Evolutionary conservation across 2,329 filamentous ascomycete genomes (phyloP).

Genomic region (Phaeosphaeria sp.): DNA sequence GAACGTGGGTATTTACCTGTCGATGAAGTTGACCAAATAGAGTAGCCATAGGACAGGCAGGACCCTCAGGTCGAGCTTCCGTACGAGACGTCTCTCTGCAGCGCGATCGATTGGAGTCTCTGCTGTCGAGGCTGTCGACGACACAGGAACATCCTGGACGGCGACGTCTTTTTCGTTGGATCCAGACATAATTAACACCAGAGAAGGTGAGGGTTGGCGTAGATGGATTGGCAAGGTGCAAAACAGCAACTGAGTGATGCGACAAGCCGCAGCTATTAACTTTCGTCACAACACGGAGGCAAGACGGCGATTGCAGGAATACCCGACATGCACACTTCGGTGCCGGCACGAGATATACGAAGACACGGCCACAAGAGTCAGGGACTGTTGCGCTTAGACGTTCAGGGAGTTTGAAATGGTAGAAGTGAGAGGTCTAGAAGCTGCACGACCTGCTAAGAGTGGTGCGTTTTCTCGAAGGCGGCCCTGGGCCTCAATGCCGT

Average conservation of each 20-base stretch:
- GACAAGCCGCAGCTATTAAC: neutral
- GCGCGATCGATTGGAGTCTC: slow-evolving; percentile 26
- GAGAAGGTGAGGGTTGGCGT: neutral
- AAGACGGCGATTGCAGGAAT: neutral
- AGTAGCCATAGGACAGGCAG: slow-evolving; percentile 42
- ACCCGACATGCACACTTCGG: neutral
- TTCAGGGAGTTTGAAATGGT: neutral
- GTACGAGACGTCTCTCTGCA: slow-evolving; percentile 33
- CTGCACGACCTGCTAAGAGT: neutral
- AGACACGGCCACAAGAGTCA: neutral
- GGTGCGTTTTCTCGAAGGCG: neutral
- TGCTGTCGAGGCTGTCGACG: slow-evolving; percentile 9
- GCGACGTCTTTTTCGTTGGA: slow-evolving; percentile 16
- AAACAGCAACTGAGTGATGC: neutral
- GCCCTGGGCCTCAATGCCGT: neutral
- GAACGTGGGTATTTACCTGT: slow-evolving; percentile 21
- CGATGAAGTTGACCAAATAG: slow-evolving; percentile 43
- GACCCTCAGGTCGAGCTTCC: slow-evolving; percentile 39
- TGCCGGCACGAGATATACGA: neutral
- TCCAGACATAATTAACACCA: slow-evolving; percentile 7
- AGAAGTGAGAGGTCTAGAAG: neutral
- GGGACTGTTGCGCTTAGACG: neutral
- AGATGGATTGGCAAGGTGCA: neutral
- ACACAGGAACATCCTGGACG: slow-evolving; percentile 8
- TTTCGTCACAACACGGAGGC: neutral